A percentile compares a stretch with the other conserved stretches of the same genome.
phyloP scores from a whole-genome alignment of 2,329 filamentous ascomycete genomes.

The Venturia aucupariae region DNA sequence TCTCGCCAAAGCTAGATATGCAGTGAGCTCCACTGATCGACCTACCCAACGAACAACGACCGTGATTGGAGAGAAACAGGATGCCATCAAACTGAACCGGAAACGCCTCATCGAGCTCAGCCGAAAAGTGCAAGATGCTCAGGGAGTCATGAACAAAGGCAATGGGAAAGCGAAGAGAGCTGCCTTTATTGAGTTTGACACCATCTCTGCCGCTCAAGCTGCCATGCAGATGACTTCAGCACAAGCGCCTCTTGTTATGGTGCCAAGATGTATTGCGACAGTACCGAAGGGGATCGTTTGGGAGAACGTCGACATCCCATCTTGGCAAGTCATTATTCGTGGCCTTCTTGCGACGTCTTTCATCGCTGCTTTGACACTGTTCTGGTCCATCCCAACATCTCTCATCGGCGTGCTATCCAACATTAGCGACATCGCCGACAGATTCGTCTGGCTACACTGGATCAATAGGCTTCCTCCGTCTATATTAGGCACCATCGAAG shows the following conservation, averaged over 20 bases:
- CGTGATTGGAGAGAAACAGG: conserved; percentile 72
- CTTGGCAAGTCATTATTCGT: conserved; percentile 24
- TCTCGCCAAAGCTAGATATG: conserved; percentile 48
- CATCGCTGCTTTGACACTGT: conserved; percentile 34
- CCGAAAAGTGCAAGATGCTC: conserved; percentile 58
- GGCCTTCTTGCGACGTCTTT: conserved; percentile 29
- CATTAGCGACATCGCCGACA: conserved; percentile 35
- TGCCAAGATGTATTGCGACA: conserved; percentile 34
- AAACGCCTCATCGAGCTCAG: conserved; percentile 63
- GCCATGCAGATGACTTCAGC: conserved; percentile 59
- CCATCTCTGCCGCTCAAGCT: conserved; percentile 72
- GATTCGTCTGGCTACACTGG: conserved; percentile 63
- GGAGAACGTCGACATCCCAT: conserved; percentile 34
- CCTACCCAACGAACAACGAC: conserved; percentile 64
- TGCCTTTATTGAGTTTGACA: conserved; percentile 81
- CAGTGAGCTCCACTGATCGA: conserved; percentile 52
- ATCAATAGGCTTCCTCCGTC: conserved; percentile 58
- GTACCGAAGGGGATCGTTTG: conserved; percentile 39
- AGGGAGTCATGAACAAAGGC: conserved; percentile 57
- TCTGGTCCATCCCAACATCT: conserved; percentile 37
- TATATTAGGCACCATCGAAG: conserved; percentile 77
- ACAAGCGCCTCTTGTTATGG: conserved; percentile 25
- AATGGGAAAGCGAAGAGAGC: conserved; percentile 60
- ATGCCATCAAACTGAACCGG: conserved; percentile 82
- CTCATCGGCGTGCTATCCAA: conserved; percentile 37